These are phyloP conservation scores for Taphrina deformans DNA, from an alignment of 1,139 yeast genomes.

Conservation along the genomic window DNA sequence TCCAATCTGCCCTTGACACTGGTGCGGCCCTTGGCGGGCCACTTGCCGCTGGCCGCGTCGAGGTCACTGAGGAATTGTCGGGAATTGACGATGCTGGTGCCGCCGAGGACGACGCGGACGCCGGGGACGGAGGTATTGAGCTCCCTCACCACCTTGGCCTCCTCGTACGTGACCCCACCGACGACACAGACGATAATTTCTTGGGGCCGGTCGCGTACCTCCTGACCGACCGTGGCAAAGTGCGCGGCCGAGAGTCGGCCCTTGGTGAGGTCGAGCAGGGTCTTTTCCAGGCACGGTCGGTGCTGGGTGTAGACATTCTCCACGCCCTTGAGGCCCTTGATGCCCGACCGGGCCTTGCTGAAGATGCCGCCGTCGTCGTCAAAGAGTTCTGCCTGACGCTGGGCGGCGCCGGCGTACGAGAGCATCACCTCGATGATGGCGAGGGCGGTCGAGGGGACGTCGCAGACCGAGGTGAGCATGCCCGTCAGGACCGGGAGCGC, in stretches of 20 bases:
- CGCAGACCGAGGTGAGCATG: slow-evolving; percentile 4
- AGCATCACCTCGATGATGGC: slow-evolving; percentile 42
- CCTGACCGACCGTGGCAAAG: slow-evolving; percentile 48
- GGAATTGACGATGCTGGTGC: slow-evolving; percentile 68
- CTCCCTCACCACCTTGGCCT: slow-evolving; percentile 76
- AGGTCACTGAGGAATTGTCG: slow-evolving; percentile 51
- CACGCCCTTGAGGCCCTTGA: slow-evolving; percentile 51
- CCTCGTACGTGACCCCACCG: slow-evolving; percentile 93
- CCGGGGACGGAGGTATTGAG: slow-evolving; percentile 53
- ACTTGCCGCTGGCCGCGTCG: slow-evolving; percentile 5
- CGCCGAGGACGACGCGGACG: slow-evolving; percentile 68
- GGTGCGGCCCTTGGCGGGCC: slow-evolving; percentile 21
- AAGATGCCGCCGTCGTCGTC: slow-evolving; percentile 48
- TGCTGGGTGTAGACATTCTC: slow-evolving; percentile 71
- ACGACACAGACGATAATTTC: slow-evolving; percentile 78
- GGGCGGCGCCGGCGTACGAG: slow-evolving; percentile 49
- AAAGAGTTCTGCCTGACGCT: slow-evolving; percentile 53
- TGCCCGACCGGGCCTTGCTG: slow-evolving; percentile 50
- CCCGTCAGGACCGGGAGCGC: slow-evolving; percentile 46
- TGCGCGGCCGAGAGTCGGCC: slow-evolving; percentile 54
- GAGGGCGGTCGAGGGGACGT: slow-evolving; percentile 38
- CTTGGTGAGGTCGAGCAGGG: slow-evolving; percentile 54
- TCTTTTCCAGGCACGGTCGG: slow-evolving; percentile 65
- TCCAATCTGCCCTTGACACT: not conserved
- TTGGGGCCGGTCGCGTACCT: slow-evolving; percentile 55